These are phyloP conservation scores for Teratosphaeria destructans DNA, from an alignment of 2,329 filamentous ascomycete genomes.

Conservation along the genomic window DNA sequence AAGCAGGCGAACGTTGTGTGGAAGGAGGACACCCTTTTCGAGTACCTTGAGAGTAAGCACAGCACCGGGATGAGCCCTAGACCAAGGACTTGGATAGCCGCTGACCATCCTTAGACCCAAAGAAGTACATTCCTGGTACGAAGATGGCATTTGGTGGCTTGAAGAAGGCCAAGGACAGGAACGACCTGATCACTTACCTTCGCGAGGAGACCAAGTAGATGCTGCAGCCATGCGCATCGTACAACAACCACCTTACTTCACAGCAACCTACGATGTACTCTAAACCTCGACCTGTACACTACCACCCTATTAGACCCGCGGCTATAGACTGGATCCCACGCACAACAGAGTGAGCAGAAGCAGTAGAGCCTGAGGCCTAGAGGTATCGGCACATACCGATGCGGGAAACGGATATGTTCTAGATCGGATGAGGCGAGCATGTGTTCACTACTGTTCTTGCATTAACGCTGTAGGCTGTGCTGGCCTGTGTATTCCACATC, in stretches of 20 bases:
- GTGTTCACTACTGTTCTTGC: conserved; percentile 1
- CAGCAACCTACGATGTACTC: conserved; percentile 2
- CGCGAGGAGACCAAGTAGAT: conserved; percentile 59
- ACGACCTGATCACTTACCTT: conserved; percentile 89
- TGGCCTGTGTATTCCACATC: conserved; percentile 7
- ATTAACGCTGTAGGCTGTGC: conserved; percentile 1
- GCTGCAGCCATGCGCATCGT: not conserved
- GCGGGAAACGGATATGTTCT: not conserved
- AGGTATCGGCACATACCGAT: not conserved
- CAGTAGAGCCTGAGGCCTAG: not conserved
- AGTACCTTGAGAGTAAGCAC: conserved; percentile 67
- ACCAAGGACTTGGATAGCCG: not conserved
- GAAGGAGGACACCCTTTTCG: conserved; percentile 83
- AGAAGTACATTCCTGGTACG: conserved; percentile 99
- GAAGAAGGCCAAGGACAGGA: conserved; percentile 99
- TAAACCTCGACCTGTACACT: conserved; percentile 7
- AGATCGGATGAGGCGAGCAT: not conserved
- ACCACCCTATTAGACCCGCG: not conserved
- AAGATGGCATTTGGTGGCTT: conserved; percentile 99
- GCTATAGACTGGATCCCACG: not conserved
- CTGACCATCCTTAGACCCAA: conserved; percentile 60
- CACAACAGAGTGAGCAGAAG: not conserved
- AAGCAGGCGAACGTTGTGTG: conserved; percentile 90
- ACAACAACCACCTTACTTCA: conserved; percentile 5
- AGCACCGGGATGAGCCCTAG: not conserved